These are phyloP conservation scores for Hymenoscyphus occultus DNA, from an alignment of 2,329 filamentous ascomycete species.

Conservation along the genomic window DNA sequence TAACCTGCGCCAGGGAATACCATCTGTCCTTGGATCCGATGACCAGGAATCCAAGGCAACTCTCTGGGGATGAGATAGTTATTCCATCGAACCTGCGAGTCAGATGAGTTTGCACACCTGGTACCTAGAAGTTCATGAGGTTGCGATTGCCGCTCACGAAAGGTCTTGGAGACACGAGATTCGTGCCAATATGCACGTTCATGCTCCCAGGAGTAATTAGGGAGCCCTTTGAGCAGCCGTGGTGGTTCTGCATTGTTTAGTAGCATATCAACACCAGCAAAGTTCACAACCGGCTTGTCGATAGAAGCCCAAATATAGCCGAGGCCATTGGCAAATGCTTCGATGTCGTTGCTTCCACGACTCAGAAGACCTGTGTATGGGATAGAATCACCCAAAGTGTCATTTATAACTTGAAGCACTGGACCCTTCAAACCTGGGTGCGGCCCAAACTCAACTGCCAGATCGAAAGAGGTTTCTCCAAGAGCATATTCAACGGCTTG, in stretches of 20 bases:
- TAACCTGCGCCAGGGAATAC: conserved; percentile 49
- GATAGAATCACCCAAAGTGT: conserved; percentile 9
- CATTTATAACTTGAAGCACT: conserved; percentile 17
- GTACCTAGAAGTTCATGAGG: conserved; percentile 38
- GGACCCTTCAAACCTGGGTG: conserved; percentile 13
- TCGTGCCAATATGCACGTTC: conserved; percentile 15
- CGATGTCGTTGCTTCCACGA: conserved; percentile 13
- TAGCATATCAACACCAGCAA: not conserved
- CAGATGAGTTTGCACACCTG: conserved; percentile 11
- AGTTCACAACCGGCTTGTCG: not conserved
- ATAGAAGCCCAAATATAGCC: not conserved
- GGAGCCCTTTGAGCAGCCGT: conserved; percentile 3
- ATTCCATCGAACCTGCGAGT: conserved; percentile 16
- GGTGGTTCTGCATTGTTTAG: not conserved
- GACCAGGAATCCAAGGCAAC: conserved; percentile 45
- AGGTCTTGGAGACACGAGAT: conserved; percentile 1
- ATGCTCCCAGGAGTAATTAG: conserved; percentile 11
- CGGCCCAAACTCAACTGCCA: conserved; percentile 16
- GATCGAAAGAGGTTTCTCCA: conserved; percentile 14
- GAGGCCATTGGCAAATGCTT: conserved; percentile 10
- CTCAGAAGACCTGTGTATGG: conserved; percentile 21
- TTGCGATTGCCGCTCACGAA: conserved; percentile 36
- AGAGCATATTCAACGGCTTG: conserved; percentile 15
- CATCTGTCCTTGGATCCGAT: conserved; percentile 38
- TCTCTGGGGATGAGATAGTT: conserved; percentile 30